phyloP scores from a whole-genome alignment of 768 basidiomycete species.

The Mycena venus region DNA sequence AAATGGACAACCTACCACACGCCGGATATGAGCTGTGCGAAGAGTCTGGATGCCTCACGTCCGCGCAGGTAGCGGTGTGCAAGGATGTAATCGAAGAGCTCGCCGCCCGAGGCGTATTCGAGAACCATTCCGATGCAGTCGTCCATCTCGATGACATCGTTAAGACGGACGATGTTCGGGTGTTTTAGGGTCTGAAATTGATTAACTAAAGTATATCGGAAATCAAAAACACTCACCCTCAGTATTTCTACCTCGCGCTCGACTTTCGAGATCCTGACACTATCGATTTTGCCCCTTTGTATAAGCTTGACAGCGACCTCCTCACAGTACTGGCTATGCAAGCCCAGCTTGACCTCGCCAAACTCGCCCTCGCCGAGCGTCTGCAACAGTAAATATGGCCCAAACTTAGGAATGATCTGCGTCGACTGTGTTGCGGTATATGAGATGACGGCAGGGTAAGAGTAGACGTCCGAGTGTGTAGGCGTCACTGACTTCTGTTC shows the following conservation, averaged over 20 bases:
- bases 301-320: slow-evolving; percentile 99
- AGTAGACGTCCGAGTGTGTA: slow-evolving; percentile 79
- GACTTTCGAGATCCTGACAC: slow-evolving; percentile 92
- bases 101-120: slow-evolving; percentile 98
- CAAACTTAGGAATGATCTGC: slow-evolving; percentile 90
- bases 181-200: slow-evolving; percentile 87
- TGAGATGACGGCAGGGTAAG: slow-evolving; percentile 86
- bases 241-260: slow-evolving; percentile 98
- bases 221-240: slow-evolving; percentile 74
- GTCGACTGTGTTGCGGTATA: slow-evolving; percentile 86
- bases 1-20: slow-evolving; percentile 67
- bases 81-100: slow-evolving; percentile 98
- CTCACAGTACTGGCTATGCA: slow-evolving; percentile 93
- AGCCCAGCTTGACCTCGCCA: slow-evolving; percentile 98
- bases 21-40: slow-evolving; percentile 98
- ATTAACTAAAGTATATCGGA: too few relatives aligned
- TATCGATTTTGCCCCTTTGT: slow-evolving; percentile 91
- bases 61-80: slow-evolving; percentile 98
- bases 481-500: slow-evolving; percentile 48
- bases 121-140: slow-evolving; percentile 99
- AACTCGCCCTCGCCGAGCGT: slow-evolving; percentile 99
- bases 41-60: slow-evolving; percentile 93
- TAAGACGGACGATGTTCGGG: slow-evolving; percentile 97
- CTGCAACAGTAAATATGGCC: slow-evolving; percentile 94
- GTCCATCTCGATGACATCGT: slow-evolving; percentile 99